Evolutionary conservation across 805 yeast species (phyloP).

Genomic region (Kockiozyma suomiensis): DNA sequence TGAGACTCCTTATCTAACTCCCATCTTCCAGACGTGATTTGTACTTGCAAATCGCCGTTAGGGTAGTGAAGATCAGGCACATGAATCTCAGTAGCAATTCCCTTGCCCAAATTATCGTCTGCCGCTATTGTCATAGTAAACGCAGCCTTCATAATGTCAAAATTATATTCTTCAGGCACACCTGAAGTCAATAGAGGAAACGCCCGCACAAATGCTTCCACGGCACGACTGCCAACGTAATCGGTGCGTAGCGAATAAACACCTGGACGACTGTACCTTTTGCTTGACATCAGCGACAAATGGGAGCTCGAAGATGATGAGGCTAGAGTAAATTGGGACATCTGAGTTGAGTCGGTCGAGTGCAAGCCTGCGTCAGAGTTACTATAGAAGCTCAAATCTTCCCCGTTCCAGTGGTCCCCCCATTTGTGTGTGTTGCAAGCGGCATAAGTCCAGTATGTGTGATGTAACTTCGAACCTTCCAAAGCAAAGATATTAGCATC

Average conservation of each 20-base stretch:
- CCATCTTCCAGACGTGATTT: constrained; percentile 59
- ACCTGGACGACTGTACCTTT: not conserved
- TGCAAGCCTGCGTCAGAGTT: constrained; percentile 25
- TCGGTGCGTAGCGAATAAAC: constrained; percentile 3
- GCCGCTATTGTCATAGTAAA: constrained; percentile 50
- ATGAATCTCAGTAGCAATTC: constrained; percentile 59
- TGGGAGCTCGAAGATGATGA: constrained; percentile 9
- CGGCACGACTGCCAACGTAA: constrained; percentile 69
- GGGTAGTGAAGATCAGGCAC: constrained; percentile 76
- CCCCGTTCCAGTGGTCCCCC: constrained; percentile 95
- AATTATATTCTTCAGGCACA: constrained; percentile 53
- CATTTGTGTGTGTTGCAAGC: constrained; percentile 70
- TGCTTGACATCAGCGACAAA: constrained; percentile 7
- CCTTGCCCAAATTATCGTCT: constrained; percentile 16
- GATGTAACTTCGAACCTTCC: constrained; percentile 71
- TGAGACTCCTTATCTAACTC: constrained; percentile 56
- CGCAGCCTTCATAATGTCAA: constrained; percentile 54
- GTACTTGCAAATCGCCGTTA: constrained; percentile 51
- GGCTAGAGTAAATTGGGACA: not conserved
- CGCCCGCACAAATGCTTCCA: constrained; percentile 76
- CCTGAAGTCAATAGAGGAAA: constrained; percentile 70
- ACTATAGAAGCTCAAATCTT: constrained; percentile 88
- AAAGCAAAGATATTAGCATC: constrained; percentile 81
- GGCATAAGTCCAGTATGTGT: constrained; percentile 86
- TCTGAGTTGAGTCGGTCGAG: not conserved